Evolutionary conservation across 805 yeast species (phyloP).

Genomic region (Cyberlindnera maritima): DNA sequence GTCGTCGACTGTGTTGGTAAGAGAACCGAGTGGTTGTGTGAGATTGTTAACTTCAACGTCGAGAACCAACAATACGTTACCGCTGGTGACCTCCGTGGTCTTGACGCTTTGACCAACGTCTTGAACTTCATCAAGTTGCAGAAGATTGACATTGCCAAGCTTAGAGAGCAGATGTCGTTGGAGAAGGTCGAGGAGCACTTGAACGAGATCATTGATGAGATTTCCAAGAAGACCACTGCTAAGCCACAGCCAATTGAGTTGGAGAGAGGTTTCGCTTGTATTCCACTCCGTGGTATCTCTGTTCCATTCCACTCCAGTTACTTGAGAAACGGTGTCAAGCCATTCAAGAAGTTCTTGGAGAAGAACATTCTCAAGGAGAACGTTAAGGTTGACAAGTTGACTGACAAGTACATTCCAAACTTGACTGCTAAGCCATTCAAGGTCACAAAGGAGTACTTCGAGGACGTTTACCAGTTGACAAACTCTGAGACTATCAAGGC

Average conservation of each 20-base stretch:
- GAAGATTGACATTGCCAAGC: constrained; percentile 88
- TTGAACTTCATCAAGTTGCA: constrained; percentile 90
- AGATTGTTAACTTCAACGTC: constrained; percentile 97
- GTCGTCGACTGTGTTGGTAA: constrained; percentile 85
- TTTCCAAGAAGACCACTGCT: constrained; percentile 72
- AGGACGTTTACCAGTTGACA: constrained; percentile 91
- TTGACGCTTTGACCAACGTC: constrained; percentile 90
- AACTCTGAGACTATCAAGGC: constrained; percentile 86
- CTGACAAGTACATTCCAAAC: constrained; percentile 96
- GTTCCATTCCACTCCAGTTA: constrained; percentile 99
- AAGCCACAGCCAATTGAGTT: constrained; percentile 96
- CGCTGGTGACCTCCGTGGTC: constrained; percentile 96
- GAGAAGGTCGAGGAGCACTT: constrained; percentile 89
- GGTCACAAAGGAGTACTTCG: constrained; percentile 94
- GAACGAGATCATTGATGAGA: constrained; percentile 83
- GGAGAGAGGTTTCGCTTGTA: constrained; percentile 97
- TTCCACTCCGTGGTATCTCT: constrained; percentile 97
- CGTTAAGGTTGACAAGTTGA: constrained; percentile 89
- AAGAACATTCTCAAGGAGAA: constrained; percentile 95
- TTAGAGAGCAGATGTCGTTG: constrained; percentile 75
- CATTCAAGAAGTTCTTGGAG: constrained; percentile 95
- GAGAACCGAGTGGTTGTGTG: constrained; percentile 90
- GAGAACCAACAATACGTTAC: constrained; percentile 98
- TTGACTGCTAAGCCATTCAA: constrained; percentile 97
- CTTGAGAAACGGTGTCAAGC: constrained; percentile 97